Evolutionary conservation across 2,329 filamentous ascomycete species (phyloP), one percentile per base, ranked within the genome.

Genomic region (Chaetoscypha palmicola): DNA sequence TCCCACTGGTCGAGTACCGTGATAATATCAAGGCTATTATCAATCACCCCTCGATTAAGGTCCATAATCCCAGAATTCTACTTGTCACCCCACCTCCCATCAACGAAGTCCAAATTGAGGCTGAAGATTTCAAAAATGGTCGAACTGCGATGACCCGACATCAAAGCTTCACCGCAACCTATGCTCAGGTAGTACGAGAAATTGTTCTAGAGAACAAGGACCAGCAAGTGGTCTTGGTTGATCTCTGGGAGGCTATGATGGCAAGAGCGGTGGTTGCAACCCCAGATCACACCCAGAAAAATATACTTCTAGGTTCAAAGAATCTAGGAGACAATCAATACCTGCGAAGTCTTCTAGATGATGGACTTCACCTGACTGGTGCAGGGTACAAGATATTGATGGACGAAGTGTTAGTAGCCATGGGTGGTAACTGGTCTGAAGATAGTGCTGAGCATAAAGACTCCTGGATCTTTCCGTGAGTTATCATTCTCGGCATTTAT

Each of bases 221-320:
- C 16, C 37, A 48, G 11, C 49, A 66, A 5, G 56, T 91, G 2
- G 71, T 78, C 0, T 74, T 91, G 1, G 68, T 94, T 17, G 87
- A 97, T 64, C 72, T 97, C 1, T 94, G 86, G 79, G 74, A 77
- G 48, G 79, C 78, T 0, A 74, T 96, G 56, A 86, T 94, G 80
- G 70, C 77, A 43, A 71, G 76, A 73, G 90, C 63, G 68, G 77
- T 64, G 62, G 73, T 62, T 61, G 77, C 65, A 65, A 76, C 64
- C 60, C 77, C 61, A 7, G 30, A 26, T 17, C 23, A 52, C 24
- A 33, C 33, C 4, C 35, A 45, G 8, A n/a, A n/a, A n/a, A 39
- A 33, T 12, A 21, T 17, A n/a, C 39, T 54, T 14, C 37, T 54
- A n/a, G 56, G 53, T 3, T 49, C 55, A 3, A 46, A 45, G 7